Base-by-base conservation (phyloP, 257 asterid genomes). In the Nemophila menziesii region DNA sequence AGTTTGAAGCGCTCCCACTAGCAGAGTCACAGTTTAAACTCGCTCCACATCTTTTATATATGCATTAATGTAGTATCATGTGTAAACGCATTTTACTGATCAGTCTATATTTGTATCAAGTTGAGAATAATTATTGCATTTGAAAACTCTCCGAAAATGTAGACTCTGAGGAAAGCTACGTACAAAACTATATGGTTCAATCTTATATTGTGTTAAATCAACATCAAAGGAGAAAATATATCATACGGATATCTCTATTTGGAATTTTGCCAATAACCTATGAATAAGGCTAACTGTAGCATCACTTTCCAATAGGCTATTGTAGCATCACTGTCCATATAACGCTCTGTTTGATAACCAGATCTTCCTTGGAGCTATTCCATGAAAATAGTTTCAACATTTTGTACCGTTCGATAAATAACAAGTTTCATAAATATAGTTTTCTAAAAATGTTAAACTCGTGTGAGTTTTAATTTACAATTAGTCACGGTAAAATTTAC, bases 1-100 rank as follows among this genome's bases (percentile, higher is more conserved):
- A 65, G n/a, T 67, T 74, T 10, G 69, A 54, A 33, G 24, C 63
- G 8, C 55, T 71, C 9, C 20, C 64, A 41, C 20, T 68, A 18
- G 49, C 75, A 39, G 54, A 39, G 29, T 36, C 74, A 21, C 60
- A 53, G 55, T 38, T 72, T 17, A 63, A 58, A 41, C 51, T 50
- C 46, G 54, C 66, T 42, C 43, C 70, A 11, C 58, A 54, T 24
- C 53, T 71, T 19, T 40, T 68, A 26, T 65, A 65, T 20, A 73
- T 61, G 44, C 70, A 40, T 34, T 46, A 14, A 60, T 51, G 44
- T 27, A n/a, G 17, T 20, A 5, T 29, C 45, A 41, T 41, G 4
- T 29, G 36, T 29, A 29, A 29, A 7, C 36, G 12, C 36, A 10
- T 29, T 29, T 10, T 29, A 29, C 8, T n/a, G n/a, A n/a, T n/a